Percentiles rank a stretch among this genome's conserved stretches.
Evolutionary conservation across 2,329 filamentous ascomycete species (phyloP).

Genomic region (Penicillium brasilianum): DNA sequence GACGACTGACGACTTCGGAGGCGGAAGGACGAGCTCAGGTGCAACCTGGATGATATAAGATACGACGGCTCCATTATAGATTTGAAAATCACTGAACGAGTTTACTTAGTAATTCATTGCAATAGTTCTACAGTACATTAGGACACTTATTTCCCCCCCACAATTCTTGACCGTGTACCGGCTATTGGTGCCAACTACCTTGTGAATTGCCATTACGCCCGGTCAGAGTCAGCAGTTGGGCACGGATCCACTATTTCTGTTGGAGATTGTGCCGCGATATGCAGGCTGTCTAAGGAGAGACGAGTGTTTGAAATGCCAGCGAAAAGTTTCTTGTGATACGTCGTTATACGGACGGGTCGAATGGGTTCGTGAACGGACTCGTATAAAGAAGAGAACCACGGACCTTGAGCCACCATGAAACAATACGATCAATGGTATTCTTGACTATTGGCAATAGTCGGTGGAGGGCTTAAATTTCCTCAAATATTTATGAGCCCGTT

Average conservation of each 20-base stretch:
- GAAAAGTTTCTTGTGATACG: not conserved
- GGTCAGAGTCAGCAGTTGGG: conserved; percentile 6
- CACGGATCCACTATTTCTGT: not conserved
- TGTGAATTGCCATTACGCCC: conserved; percentile 1
- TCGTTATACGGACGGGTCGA: not conserved
- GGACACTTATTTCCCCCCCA: not conserved
- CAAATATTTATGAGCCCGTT: not conserved
- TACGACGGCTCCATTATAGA: not conserved
- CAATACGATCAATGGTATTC: not conserved
- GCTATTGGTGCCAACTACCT: not conserved
- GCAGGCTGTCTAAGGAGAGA: not conserved
- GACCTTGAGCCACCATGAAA: not conserved
- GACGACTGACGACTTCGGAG: conserved; percentile 41
- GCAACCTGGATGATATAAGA: conserved; percentile 30
- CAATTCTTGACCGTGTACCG: not conserved
- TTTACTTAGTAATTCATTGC: no score
- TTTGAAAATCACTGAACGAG: no score
- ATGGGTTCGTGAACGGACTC: not conserved
- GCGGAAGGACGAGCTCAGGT: conserved; percentile 41
- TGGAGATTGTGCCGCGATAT: not conserved
- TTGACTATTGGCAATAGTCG: not conserved
- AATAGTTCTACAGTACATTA: no score
- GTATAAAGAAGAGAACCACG: not conserved
- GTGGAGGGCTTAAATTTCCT: not conserved
- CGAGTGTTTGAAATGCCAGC: not conserved